Evolutionary conservation across 2,329 filamentous ascomycete genomes (phyloP), one percentile per base, ranked within the genome.

Genomic region (Fusarium mexicanum): DNA sequence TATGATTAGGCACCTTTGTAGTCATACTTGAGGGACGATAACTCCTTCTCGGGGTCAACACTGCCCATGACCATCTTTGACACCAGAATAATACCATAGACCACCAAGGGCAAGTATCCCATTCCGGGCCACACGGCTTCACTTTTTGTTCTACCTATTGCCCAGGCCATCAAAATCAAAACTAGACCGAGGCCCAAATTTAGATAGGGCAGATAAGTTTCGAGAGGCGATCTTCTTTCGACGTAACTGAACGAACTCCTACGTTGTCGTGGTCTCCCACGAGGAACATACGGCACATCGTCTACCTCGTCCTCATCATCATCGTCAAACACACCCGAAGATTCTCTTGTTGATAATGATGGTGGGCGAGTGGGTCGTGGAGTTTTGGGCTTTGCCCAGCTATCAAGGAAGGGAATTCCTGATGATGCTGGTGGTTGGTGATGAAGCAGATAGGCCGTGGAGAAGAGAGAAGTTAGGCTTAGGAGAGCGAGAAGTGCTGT

Each of bases 61-160:
- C 90, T 87, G 8, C 87, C 87, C 88, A 95, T 91, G 78, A 92
- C 86, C 59, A 89, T 82, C 81, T 94, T 91, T 37, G 90, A 89
- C 53, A 88, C 81, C 64, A 94, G 76, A 11, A 91, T 86, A 26
- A 93, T 85, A 2, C 74, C 85, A 76, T 93, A 91, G 3, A 94
- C 87, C 5, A 91, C 80, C 2, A 83, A 85, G 1, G 91, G 90
- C 58, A 91, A 73, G 61, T 84, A 86, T 33, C 84, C 86, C 74
- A 89, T 83, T 22, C 86, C 84, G 77, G 82, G 78, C 78, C 83
- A 84, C 20, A 81, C 79, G 67, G 83, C 76, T 61, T 76, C 73
- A 69, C 79, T 72, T 76, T 74, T 80, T 68, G 71, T 82, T 79
- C 75, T 77, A 51, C 75, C 81, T 66, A 82, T 80, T 16, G 84